Percentiles rank a stretch among this genome's conserved stretches.
phyloP scores from a whole-genome alignment of 306 rosid species.

The Cicer pinnatifidum region DNA sequence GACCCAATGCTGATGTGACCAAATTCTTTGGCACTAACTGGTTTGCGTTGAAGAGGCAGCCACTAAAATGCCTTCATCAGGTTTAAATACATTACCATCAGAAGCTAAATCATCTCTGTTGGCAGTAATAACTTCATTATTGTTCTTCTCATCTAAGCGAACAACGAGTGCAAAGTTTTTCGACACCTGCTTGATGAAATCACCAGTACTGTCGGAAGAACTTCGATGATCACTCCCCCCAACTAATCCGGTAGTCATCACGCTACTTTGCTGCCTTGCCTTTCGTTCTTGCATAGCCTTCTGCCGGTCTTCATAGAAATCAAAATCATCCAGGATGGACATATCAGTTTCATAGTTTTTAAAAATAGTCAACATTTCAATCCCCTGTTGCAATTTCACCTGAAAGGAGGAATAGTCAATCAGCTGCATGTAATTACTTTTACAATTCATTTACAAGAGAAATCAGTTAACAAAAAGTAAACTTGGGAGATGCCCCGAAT shows the following conservation, averaged over 20 bases:
- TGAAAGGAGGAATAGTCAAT: conserved; percentile 43
- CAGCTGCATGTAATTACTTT: conserved; percentile 9
- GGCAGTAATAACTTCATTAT: conserved; percentile 50
- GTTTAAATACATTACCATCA: conserved; percentile 52
- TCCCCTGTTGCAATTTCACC: conserved; percentile 80
- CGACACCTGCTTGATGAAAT: conserved; percentile 78
- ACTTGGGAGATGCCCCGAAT: conserved; percentile 1
- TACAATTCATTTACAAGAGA: conserved; percentile 2
- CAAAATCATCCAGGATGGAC: conserved; percentile 85
- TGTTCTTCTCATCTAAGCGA: conserved; percentile 67
- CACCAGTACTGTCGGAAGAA: conserved; percentile 52
- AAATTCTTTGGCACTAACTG: conserved; percentile 46
- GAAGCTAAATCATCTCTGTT: conserved; percentile 56
- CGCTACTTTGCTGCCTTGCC: conserved; percentile 64
- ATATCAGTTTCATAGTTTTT: conserved; percentile 71
- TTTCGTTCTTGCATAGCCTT: conserved; percentile 84
- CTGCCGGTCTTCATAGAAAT: conserved; percentile 82
- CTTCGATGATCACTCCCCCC: conserved; percentile 67
- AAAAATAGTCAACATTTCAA: conserved; percentile 76
- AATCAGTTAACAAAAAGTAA: neutral
- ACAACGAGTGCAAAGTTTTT: conserved; percentile 85
- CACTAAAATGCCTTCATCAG: conserved; percentile 61
- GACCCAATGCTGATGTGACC: conserved; percentile 41
- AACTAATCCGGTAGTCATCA: conserved; percentile 55
- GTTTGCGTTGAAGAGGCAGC: conserved; percentile 63